Base-by-base conservation (phyloP, 2,329 filamentous ascomycete species). In the Pestalotiopsis sp. region DNA sequence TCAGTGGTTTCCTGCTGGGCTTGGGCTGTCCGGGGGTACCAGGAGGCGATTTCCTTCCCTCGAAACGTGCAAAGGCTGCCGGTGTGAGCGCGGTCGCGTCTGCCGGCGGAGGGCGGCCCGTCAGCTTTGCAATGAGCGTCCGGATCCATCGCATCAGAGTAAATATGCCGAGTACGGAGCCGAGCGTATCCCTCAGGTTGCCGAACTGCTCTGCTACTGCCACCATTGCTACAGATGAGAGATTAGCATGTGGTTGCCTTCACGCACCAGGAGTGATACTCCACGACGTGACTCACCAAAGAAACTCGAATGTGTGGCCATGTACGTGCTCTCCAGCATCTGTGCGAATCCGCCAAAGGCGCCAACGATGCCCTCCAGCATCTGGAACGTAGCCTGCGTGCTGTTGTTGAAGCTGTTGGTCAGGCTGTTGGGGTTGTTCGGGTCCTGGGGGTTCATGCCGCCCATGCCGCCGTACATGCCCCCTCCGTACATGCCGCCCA, bases 291-390 rank as follows among this genome's bases (percentile, higher is more conserved):
- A 82, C 92, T 76, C 88, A 97, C 94, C 95, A 77, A 98, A 99
- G 82, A 99, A 99, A 66, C 94, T 97, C 5, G 95, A 98, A 81
- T 99, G 96, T 0, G 96, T 99, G 38, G 97, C 96, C 97, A 99
- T 99, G 77, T 98, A 99, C 12, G 96, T 98, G 84, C 96, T 98
- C 83, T 99, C 96, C 36, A 99, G 87, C 96, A 99, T 99, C 84
- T 99, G 96, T 13, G 97, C 94, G 78, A 99, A 98, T 0, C 97
- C 96, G 23, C 95, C 95, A 84, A 99, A 99, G 2, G 96, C 95
- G 27, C 94, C 93, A 14, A 99, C 96, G 68, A 99, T 93, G 74
- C 95, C 96, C 83, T 99, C 96, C 65, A 99, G 94, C 87, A 99
- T 94, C 85, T 98, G 96, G 78, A 99, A 99, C 0, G 96, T 99